Conservation (phyloP, 2,329 filamentous ascomycete genomes). For the Paracoccidioides lutzii region DNA sequence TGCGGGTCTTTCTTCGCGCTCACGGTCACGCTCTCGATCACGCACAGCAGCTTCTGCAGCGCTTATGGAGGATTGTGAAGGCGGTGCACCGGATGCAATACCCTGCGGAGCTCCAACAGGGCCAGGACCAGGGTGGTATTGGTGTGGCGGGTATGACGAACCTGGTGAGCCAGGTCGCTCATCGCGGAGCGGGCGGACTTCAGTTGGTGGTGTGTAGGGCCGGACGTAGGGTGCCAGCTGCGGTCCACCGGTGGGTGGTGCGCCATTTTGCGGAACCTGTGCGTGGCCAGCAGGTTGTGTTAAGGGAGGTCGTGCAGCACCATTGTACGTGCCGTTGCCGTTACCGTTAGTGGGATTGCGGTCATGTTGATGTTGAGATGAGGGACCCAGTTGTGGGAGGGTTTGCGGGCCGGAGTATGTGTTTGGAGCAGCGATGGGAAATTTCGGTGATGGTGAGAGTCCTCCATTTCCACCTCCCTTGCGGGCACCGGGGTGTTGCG, state of each 20-base stretch:
- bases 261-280: conserved; percentile 39
- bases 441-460: conserved; percentile 48
- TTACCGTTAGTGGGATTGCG: conserved; percentile 22
- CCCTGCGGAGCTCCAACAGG: conserved; percentile 41
- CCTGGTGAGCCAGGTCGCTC: conserved; percentile 85
- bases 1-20: conserved; percentile 54
- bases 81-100: conserved; percentile 56
- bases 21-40: conserved; percentile 40
- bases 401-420: conserved; percentile 39
- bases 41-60: conserved; percentile 57
- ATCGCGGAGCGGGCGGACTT: conserved; percentile 70
- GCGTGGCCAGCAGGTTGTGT: conserved; percentile 42
- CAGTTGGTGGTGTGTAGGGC: conserved; percentile 66
- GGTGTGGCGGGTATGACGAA: conserved; percentile 67
- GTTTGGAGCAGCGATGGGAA: conserved; percentile 40
- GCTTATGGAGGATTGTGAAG: conserved; percentile 51
- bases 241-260: conserved; percentile 40
- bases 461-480: conserved; percentile 43
- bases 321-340: conserved; percentile 20
- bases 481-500: conserved; percentile 42
- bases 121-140: conserved; percentile 49
- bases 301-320: conserved; percentile 34
- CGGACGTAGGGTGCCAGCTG: conserved; percentile 60
- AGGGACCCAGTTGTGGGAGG: conserved; percentile 38
- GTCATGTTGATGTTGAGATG: conserved; percentile 24